Conservation (phyloP, 116 monocot genomes). For the Iris pallida region DNA sequence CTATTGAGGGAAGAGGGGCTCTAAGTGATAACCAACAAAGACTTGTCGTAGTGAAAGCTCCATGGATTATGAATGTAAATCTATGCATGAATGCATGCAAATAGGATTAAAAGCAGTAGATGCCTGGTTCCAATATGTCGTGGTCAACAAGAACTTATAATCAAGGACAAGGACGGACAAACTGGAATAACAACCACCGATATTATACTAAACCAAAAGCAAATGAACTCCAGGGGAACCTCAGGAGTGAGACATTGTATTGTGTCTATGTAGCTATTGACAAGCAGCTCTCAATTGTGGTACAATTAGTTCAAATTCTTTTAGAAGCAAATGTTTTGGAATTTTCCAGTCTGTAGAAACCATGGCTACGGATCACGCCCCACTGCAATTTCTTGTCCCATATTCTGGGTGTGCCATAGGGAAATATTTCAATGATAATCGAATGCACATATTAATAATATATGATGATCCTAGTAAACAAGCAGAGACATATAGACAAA, state of each 20-base stretch:
- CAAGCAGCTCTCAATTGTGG: too few species aligned
- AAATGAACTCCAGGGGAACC: constrained; percentile 11
- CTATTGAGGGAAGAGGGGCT: constrained; percentile 2
- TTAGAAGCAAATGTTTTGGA: neutral
- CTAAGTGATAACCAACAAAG: neutral
- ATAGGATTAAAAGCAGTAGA: constrained; percentile 14
- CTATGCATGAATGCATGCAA: neutral
- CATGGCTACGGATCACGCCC: too few species aligned
- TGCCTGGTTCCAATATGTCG: constrained; percentile 13
- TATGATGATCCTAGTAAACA: too few species aligned
- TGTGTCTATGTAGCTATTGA: constrained; percentile 21
- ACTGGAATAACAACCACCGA: constrained; percentile 15
- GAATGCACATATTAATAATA: too few species aligned
- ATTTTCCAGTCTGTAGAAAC: too few species aligned
- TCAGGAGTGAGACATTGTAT: constrained; percentile 14
- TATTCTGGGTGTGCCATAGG: too few species aligned
- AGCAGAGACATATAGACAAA: too few species aligned
- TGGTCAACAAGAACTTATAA: constrained; percentile 16
- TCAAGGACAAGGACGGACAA: constrained; percentile 11
- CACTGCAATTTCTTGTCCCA: too few species aligned
- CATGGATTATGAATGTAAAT: too few species aligned
- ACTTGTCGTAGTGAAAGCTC: too few species aligned
- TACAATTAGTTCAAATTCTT: too few species aligned
- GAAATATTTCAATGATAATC: too few species aligned
- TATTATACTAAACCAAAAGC: constrained; percentile 23